Evolutionary conservation across 495 filamentous ascomycete species (phyloP).

Genomic region (Ramalina intermedia): DNA sequence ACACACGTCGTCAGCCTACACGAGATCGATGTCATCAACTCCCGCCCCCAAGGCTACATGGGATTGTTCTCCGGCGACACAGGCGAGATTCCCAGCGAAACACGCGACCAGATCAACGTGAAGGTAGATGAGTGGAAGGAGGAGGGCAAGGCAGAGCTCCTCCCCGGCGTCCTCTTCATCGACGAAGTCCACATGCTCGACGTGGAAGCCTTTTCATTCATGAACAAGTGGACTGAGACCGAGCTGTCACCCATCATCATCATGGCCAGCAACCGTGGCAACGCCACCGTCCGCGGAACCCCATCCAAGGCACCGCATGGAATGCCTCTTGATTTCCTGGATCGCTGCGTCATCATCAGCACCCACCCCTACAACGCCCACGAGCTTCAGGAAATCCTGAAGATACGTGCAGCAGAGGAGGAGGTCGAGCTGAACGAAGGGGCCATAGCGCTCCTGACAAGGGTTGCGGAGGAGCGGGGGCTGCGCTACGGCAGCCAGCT

Average conservation of each 20-base stretch:
- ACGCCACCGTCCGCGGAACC: constrained; percentile 85
- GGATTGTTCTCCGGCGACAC: constrained; percentile 96
- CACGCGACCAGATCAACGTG: constrained; percentile 95
- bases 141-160: constrained; percentile 95
- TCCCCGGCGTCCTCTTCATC: constrained; percentile 94
- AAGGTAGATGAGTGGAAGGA: constrained; percentile 98
- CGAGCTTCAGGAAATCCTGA: constrained; percentile 80
- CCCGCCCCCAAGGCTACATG: constrained; percentile 87
- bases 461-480: constrained; percentile 87
- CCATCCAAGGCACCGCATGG: constrained; percentile 85
- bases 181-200: constrained; percentile 99
- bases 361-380: constrained; percentile 76
- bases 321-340: constrained; percentile 87
- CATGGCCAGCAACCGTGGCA: constrained; percentile 96
- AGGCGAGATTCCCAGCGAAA: constrained; percentile 92
- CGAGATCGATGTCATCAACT: constrained; percentile 99
- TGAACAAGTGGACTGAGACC: constrained; percentile 90
- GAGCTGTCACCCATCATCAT: constrained; percentile 95
- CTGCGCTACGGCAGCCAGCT: constrained; percentile 89
- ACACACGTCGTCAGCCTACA: constrained; percentile 93
- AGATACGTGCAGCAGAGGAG: constrained; percentile 86
- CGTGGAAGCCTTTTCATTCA: constrained; percentile 95
- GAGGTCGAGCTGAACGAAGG: constrained; percentile 83
- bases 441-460: constrained; percentile 80
- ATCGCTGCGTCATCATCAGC: constrained; percentile 91